Evolutionary conservation across 2,329 filamentous ascomycete species (phyloP).

Genomic region (Beauveria scarabaeidicola): DNA sequence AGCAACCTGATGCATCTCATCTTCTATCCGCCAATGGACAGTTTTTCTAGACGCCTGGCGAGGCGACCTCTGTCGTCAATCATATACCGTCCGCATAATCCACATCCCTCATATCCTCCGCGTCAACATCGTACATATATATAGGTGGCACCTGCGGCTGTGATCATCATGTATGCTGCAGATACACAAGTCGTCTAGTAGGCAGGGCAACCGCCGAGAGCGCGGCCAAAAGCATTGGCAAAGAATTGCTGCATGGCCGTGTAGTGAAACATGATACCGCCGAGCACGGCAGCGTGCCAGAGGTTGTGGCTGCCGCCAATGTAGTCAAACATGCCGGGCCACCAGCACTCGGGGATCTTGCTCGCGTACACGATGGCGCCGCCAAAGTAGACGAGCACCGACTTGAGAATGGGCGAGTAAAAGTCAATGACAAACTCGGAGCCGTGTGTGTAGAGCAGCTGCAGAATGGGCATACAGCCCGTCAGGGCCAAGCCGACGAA

Average conservation of each 20-base stretch:
- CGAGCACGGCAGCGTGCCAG: conserved; percentile 91
- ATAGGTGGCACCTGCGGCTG: not conserved
- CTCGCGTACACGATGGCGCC: conserved; percentile 85
- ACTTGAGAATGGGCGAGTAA: conserved; percentile 81
- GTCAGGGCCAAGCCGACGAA: conserved; percentile 82
- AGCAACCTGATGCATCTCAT: not conserved
- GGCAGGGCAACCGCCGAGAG: conserved; percentile 48
- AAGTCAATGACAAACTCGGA: conserved; percentile 77
- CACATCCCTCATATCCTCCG: not conserved
- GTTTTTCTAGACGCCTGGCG: not conserved
- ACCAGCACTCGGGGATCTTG: conserved; percentile 89
- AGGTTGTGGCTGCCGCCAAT: conserved; percentile 93
- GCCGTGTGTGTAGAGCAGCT: conserved; percentile 72
- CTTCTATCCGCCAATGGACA: not conserved
- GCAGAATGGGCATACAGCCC: conserved; percentile 79
- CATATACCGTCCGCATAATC: not conserved
- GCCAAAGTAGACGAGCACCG: conserved; percentile 72
- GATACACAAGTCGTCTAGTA: conserved; percentile 27
- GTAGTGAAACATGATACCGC: conserved; percentile 97
- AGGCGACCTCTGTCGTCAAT: not conserved
- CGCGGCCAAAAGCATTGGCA: conserved; percentile 62
- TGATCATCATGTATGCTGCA: not conserved
- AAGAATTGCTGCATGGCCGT: conserved; percentile 95
- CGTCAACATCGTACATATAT: not conserved
- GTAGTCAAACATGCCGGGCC: conserved; percentile 89